Evolutionary conservation across 768 basidiomycete genomes (phyloP), one percentile per base, ranked within the genome.

Genomic region (Trametes villosa): DNA sequence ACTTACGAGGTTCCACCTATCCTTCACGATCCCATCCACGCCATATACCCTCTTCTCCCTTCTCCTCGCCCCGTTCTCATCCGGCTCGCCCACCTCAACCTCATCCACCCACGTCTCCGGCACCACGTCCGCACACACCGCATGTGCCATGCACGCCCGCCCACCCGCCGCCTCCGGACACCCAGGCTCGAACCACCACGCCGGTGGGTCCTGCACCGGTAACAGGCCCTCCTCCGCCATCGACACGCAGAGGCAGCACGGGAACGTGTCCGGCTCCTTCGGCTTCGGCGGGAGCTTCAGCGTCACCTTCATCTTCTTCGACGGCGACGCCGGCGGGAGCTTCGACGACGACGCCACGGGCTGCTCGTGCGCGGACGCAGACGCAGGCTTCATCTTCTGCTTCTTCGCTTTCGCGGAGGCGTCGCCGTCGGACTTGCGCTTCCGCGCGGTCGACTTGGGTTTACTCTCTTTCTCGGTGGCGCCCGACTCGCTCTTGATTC

Each of bases 91-190:
- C 1, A 70, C 74, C 40, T 86, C 83, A 6, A 88, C 70, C 41
- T 85, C 85, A 68, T 94, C 94, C 24, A 96, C 84, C 88, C 94
- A 96, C 0, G 95, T 94, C 72, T 98, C 94, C 0, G 96, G 96
- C 9, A 97, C 81, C 17, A 92, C 83, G 40, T 78, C 83, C 6
- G 90, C 94, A 69, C 94, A 96, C 9, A 80, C 74, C 65, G 87
- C 87, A 72, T 97, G 94, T 0, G 92, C 93, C 80, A 82, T 80
- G 48, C 62, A 63, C 12, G 52, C 24, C 27, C 40, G 30, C 5
- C 34, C 52, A 20, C 36, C 40, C 4, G 52, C 33, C 88, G 89
- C 92, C 7, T 75, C 69, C 45, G 77, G 77, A 44, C 44, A 70
- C 38, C 41, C 62, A 13, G 48, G 70, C 33, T 51, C 67, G 65